Base-by-base conservation (phyloP, 345 rosid species). In the Populus nigra region DNA sequence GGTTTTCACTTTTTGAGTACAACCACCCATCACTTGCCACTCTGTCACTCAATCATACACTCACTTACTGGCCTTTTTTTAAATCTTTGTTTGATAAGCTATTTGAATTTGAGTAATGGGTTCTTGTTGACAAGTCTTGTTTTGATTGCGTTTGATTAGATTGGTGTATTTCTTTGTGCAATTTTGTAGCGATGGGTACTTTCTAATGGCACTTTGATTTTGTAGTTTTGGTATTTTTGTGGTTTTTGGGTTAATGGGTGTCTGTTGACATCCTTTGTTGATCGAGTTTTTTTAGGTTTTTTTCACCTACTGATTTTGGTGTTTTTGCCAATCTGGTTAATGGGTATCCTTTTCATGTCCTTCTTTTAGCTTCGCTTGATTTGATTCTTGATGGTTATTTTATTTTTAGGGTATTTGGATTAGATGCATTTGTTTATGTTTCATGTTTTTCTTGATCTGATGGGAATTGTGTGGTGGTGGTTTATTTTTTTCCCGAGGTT, bases 31-130 rank as follows among this genome's bases (percentile, higher is more conserved):
- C 76, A 53, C 35, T 72, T 17, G 36, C 13, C 78, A 61, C 62
- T 82, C 82, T 84, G 81, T 79, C 77, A 69, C 80, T 87, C 81
- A 77, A 83, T 85, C 29, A 79, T 77, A 79, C 43, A 55, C n/a
- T 69, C 59, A 41, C 75, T 59, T 77, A 33, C 76, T 27, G 41
- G 11, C 12, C 69, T 62, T 27, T 59, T 39, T 67, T 45, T 8
- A 12, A 2, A 3, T 43, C 20, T 27, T 65, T n/a, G 38, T 49
- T 61, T 38, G 20, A 10, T 15, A 12, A 41, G 12, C 65, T 65
- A 65, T 65, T 10, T 76, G 72, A 50, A 73, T 79, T 33, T 67
- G 71, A 47, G 62, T 33, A 16, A 15, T 66, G 53, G 31, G 33
- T 78, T 39, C 68, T 55, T 63, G 65, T 59, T 79, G 9, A 10